Base-by-base conservation (phyloP, 352 stramenopile genomes). In the Halophytophthora polymorphica region DNA sequence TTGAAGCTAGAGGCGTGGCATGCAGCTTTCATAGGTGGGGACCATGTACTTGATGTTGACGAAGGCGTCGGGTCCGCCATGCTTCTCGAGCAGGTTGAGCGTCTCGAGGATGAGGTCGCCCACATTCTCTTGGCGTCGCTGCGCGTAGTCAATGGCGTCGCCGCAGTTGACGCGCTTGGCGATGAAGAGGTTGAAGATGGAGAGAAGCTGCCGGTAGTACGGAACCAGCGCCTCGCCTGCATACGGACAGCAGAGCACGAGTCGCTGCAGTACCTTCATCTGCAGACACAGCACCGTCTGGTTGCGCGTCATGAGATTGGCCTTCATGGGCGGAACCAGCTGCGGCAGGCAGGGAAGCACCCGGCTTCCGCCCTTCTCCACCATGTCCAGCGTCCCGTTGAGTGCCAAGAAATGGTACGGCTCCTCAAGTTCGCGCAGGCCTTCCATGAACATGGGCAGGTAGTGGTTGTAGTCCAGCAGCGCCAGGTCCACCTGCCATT, bases 11-110 rank as follows among this genome's bases (percentile, higher is more conserved):
- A 55, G 44, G 17, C 55, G 41, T 6, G 33, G 52, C 52, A 69
- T 50, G 58, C 90, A 96, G 70, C 84, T 96, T 69, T 98, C 88
- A 61, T 98, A 98, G 5, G 95, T 96, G 8, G 95, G 95, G 22
- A 98, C 88, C 72, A 98, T 93, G 63, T 98, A 98, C 73, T 98
- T 99, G 56, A 97, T 97, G 68, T 97, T 97, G 56, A 96, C 85
- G 49, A 96, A 97, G 0, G 90, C 90, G 28, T 97, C 81, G 1
- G 78, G 54, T 0, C 90, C 90, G 2, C 90, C 90, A 21, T 83
- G 64, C 39, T 66, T 80, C 54, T 97, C 90, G 22, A 97, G 71
- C n/a, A 96, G 54, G 42, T 95, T 75, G 31, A 97, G 73, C 19
- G 90, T 97, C 46, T 96, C 77, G 19, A 87, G 63, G 52, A 97